Evolutionary conservation across 78 protist genomes (phyloP).

Genomic region (Salpingoeca rosetta): DNA sequence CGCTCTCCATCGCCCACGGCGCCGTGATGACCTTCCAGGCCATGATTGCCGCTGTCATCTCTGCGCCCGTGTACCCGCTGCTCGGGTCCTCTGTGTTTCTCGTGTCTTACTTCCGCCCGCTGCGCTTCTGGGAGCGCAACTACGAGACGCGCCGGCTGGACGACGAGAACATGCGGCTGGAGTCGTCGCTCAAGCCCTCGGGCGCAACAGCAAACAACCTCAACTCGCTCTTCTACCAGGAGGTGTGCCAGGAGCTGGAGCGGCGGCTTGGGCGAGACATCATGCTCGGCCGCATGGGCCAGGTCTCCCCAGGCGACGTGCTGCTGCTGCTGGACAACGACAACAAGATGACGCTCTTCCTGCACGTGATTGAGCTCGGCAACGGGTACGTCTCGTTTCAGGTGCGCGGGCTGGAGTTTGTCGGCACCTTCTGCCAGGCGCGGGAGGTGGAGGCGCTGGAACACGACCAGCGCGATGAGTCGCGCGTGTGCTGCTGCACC

Average conservation of each 20-base stretch:
- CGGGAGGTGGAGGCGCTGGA: conserved; percentile 9
- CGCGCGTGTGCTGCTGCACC: not conserved
- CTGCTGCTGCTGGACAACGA: not conserved
- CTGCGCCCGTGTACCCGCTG: conserved; percentile 17
- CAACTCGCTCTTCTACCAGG: not conserved
- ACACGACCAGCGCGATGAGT: not conserved
- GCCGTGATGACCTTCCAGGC: not conserved
- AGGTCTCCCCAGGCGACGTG: not conserved
- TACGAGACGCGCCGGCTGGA: not conserved
- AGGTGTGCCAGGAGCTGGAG: not conserved
- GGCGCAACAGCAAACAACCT: not conserved
- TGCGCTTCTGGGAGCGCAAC: conserved; percentile 14
- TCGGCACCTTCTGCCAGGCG: conserved; percentile 8
- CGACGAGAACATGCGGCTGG: not conserved
- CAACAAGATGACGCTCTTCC: not conserved
- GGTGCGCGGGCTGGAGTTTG: conserved; percentile 25
- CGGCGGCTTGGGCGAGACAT: not conserved
- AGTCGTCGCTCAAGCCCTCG: not conserved
- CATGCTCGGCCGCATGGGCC: not conserved
- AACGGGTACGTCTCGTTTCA: conserved; percentile 22
- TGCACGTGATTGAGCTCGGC: conserved; percentile 9
- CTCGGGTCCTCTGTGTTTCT: conserved; percentile 9
- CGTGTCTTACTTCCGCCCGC: conserved; percentile 8
- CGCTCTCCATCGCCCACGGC: not conserved
- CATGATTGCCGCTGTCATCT: not conserved